Evolutionary conservation across 2,329 filamentous ascomycete species (phyloP), one percentile per base, ranked within the genome.

Genomic region (Balansia obtecta): DNA sequence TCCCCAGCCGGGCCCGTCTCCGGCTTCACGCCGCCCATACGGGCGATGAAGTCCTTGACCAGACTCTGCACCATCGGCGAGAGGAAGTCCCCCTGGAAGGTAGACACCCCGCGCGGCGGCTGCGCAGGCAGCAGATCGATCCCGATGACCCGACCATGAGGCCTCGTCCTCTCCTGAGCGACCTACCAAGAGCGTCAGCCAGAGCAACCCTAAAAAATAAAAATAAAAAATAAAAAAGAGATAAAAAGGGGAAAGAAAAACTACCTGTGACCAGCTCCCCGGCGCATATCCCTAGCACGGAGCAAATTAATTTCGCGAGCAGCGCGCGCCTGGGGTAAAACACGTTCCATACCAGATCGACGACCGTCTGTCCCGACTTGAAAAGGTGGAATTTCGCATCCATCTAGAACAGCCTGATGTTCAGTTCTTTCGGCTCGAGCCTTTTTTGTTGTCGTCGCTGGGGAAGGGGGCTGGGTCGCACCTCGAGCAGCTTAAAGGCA

Each of bases 71-170:
- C 83, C 2, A 70, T 68, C 0, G 80, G 76, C 6, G 83, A 85
- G 40, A 97, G 72, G 57, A 98, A 97, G 64, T 98, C 87, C 45
- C 94, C 93, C 67, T 98, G 93, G 51, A 98, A 89, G 2, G 88
- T 88, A 30, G 87, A 90, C n/a, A 95, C 89, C 20, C 93, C 93
- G 60, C 79, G 82, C 0, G 93, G 93, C 5, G 94, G 91, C 63
- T 91, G 85, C 0, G 89, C 88, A 4, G 93, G 93, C 56, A 98
- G 88, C 48, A 98, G 78, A 65, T 98, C 93, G 60, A 98, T 91
- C 11, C 93, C 94, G 30, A 98, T 73, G 12, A 98, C 83, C 42
- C 85, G 80, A 9, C 90, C 89, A 44, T 77, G 69, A 0, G 90
- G 90, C 53, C 78, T 75, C 4, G 88, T 95, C 48, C 82, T 78